Evolutionary conservation across 1,284 basidiomycete species (phyloP), one percentile per base, ranked within the genome.

Genomic region (Apiotrichum brassicae): DNA sequence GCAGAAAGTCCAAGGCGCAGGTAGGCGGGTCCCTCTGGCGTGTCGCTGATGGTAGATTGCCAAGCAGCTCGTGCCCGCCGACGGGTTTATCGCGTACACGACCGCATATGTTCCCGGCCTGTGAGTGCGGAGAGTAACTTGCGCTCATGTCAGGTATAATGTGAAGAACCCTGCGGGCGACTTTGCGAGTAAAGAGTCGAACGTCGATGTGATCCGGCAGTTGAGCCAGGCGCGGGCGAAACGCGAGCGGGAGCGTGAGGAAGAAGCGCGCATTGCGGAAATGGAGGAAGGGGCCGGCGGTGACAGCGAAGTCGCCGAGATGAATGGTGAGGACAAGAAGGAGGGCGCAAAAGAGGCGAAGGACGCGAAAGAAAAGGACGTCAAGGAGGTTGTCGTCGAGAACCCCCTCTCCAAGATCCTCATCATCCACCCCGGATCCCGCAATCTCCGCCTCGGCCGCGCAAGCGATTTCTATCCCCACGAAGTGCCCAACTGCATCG

Each of bases 341-440:
- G 42, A 43, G 4, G 42, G 30, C 2, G 30, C n/a, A 18, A 26
- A 26, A 26, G 26, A 7, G 3, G 39, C 24, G 18, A 41, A 35
- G 24, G 36, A 28, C 19, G 33, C 3, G 18, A 44, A 45, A 38
- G 45, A 51, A 19, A 24, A 35, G 35, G 28, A 46, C 28, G 25
- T 41, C 33, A 38, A 50, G 25, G 18, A 22, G 18, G 48, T 34
- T 25, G 32, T 28, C 16, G 42, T 24, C 19, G 49, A 51, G 20
- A 56, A 65, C 43, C 66, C 64, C 5, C 51, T 71, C n/a, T 28
- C 48, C n/a, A 68, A 61, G 34, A 78, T 75, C 20, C 73, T 99
- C 50, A 85, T 99, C 33, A 87, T 99, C 49, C 95, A 99, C 64
- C 91, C 89, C 2, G 95, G 95, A 22, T 93, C 92, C 2, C 80